Evolutionary conservation across 306 rosid genomes (phyloP).

Genomic region (Dalbergia cochinchinensis): DNA sequence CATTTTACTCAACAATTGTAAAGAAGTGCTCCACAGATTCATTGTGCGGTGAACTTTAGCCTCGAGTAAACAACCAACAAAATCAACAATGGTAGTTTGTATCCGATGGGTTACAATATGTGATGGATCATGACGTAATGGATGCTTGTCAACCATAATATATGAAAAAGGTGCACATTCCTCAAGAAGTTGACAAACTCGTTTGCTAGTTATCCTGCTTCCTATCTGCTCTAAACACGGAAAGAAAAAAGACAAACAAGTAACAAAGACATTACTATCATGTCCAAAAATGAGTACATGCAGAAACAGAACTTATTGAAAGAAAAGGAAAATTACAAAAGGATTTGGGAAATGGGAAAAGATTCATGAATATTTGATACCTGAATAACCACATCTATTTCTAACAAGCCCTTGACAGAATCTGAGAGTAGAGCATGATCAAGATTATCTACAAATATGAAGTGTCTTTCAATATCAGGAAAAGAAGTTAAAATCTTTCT

Average conservation of each 20-base stretch:
- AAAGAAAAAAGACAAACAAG: conserved; percentile 33
- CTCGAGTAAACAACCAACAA: conserved; percentile 68
- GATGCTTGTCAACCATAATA: conserved; percentile 88
- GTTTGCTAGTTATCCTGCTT: conserved; percentile 92
- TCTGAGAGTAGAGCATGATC: conserved; percentile 88
- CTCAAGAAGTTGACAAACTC: conserved; percentile 82
- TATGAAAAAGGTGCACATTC: conserved; percentile 76
- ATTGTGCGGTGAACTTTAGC: conserved; percentile 55
- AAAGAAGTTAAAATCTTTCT: conserved; percentile 72
- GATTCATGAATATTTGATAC: conserved; percentile 51
- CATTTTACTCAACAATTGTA: conserved; percentile 72
- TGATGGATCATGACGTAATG: conserved; percentile 90
- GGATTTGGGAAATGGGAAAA: not conserved
- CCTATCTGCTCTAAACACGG: conserved; percentile 73
- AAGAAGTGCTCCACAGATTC: conserved; percentile 62
- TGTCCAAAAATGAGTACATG: not conserved
- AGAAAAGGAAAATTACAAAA: conserved; percentile 22
- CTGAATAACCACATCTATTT: conserved; percentile 86
- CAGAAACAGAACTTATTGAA: conserved; percentile 1
- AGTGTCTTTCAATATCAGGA: conserved; percentile 67
- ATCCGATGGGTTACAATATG: conserved; percentile 88
- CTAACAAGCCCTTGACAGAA: conserved; percentile 65
- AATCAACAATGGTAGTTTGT: conserved; percentile 69
- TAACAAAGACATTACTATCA: conserved; percentile 2
- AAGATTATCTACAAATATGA: conserved; percentile 85